Conservation (phyloP, 768 basidiomycete genomes). For the Russula ochroleuca region DNA sequence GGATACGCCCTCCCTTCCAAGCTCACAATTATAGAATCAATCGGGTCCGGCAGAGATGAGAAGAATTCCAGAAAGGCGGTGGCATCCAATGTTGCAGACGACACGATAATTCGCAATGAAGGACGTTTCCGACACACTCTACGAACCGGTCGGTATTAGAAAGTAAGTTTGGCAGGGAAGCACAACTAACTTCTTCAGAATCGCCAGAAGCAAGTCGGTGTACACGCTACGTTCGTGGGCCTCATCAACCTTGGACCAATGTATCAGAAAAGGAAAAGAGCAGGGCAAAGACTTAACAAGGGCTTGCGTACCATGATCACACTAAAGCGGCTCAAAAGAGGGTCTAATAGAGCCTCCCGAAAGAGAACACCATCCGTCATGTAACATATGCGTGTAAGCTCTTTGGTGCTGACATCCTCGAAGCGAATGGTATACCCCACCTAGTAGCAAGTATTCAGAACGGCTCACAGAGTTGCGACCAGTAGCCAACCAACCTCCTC, state of each 20-base stretch:
- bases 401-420: slow-evolving; percentile 84
- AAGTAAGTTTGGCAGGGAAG: not conserved
- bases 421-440: slow-evolving; percentile 98
- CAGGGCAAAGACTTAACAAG: not conserved
- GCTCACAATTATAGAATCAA: slow-evolving; percentile 80
- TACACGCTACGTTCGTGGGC: slow-evolving; percentile 96
- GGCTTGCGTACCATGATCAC: slow-evolving; percentile 77
- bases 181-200: slow-evolving; percentile 77
- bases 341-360: slow-evolving; percentile 88
- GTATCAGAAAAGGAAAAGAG: not conserved
- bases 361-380: slow-evolving; percentile 99
- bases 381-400: slow-evolving; percentile 85
- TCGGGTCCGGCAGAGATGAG: slow-evolving; percentile 52
- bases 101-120: slow-evolving; percentile 84
- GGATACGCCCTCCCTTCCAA: slow-evolving; percentile 94
- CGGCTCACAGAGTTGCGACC: slow-evolving; percentile 92
- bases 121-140: slow-evolving; percentile 92
- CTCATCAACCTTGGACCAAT: slow-evolving; percentile 74
- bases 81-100: slow-evolving; percentile 95
- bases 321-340: slow-evolving; percentile 85
- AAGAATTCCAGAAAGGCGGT: slow-evolving; percentile 88
- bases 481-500: slow-evolving; percentile 60
- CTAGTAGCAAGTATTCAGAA: slow-evolving; percentile 68
- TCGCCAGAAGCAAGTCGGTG: slow-evolving; percentile 86
- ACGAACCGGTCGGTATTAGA: slow-evolving; percentile 2